These are phyloP conservation scores for Aspergillus brasiliensis DNA, from an alignment of 2,329 filamentous ascomycete species.

Conservation along the genomic window DNA sequence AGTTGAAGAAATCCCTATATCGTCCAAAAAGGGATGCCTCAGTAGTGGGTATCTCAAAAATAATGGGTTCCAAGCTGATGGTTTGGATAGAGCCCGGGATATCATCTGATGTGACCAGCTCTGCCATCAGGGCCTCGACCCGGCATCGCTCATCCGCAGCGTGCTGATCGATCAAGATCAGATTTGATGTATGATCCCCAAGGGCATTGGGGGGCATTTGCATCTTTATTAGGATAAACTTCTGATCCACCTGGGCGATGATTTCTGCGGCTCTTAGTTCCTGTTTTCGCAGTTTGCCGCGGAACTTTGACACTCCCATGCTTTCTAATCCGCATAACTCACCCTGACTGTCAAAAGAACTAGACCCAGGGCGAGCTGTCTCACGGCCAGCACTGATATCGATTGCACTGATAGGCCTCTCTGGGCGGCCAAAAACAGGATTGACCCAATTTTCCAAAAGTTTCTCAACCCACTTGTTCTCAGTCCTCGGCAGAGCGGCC, in stretches of 20 bases:
- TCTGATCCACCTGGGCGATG: conserved; percentile 81
- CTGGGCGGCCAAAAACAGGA: conserved; percentile 66
- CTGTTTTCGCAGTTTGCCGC: conserved; percentile 59
- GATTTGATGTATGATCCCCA: conserved; percentile 31
- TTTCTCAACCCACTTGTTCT: conserved; percentile 59
- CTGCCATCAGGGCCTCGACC: conserved; percentile 70
- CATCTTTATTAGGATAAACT: conserved; percentile 78
- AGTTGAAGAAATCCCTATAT: conserved; percentile 60
- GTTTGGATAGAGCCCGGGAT: conserved; percentile 22
- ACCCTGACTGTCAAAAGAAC: conserved; percentile 23
- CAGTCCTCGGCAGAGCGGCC: conserved; percentile 11
- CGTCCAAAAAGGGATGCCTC: conserved; percentile 64
- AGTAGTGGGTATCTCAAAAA: conserved; percentile 63
- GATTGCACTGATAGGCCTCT: conserved; percentile 47
- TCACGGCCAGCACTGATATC: conserved; percentile 24
- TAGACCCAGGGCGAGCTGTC: conserved; percentile 16
- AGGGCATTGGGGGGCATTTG: conserved; percentile 17
- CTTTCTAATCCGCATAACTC: conserved; percentile 25
- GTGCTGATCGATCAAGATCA: conserved; percentile 89
- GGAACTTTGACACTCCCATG: conserved; percentile 32
- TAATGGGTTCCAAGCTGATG: conserved; percentile 49
- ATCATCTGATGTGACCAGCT: conserved; percentile 45
- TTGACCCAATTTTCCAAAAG: conserved; percentile 72
- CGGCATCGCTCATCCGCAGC: conserved; percentile 87
- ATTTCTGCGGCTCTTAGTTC: conserved; percentile 64